phyloP scores from a whole-genome alignment of 768 basidiomycete species.

The Mycena rebaudengoi region DNA sequence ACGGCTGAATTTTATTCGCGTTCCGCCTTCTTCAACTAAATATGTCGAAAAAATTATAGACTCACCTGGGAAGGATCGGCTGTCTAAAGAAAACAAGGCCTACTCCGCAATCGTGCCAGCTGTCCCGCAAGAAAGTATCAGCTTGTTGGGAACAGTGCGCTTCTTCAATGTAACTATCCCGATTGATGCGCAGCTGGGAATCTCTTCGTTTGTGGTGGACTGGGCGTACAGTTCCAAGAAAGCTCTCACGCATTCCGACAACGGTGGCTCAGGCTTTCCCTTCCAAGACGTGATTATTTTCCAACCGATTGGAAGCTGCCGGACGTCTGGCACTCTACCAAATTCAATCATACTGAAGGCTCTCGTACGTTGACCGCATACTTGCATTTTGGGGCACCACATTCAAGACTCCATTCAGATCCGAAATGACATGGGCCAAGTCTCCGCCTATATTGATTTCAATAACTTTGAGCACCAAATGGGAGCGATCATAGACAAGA shows the following conservation, averaged over 20 bases:
- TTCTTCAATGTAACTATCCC: slow-evolving; percentile 5
- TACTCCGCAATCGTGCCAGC: background rate
- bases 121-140: background rate
- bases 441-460: slow-evolving; percentile 14
- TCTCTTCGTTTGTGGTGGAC: slow-evolving; percentile 15
- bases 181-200: background rate
- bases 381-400: background rate
- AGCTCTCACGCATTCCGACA: slow-evolving; percentile 11
- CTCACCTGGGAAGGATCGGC: slow-evolving; percentile 18
- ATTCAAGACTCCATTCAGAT: background rate
- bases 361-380: background rate
- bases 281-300: slow-evolving; percentile 10
- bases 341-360: background rate
- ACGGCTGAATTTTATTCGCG: background rate
- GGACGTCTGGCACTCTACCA: background rate
- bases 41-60: background rate
- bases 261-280: slow-evolving; percentile 21
- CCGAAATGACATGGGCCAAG: slow-evolving; percentile 14
- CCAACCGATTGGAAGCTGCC: slow-evolving; percentile 3
- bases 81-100: background rate
- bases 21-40: background rate
- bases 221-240: slow-evolving; percentile 14
- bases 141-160: slow-evolving; percentile 7
- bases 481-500: no score
- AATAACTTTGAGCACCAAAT: no score